Percentiles rank a stretch among this genome's conserved stretches.
Conservation (phyloP, 208 protist species). For the Crithidia bombi region DNA sequence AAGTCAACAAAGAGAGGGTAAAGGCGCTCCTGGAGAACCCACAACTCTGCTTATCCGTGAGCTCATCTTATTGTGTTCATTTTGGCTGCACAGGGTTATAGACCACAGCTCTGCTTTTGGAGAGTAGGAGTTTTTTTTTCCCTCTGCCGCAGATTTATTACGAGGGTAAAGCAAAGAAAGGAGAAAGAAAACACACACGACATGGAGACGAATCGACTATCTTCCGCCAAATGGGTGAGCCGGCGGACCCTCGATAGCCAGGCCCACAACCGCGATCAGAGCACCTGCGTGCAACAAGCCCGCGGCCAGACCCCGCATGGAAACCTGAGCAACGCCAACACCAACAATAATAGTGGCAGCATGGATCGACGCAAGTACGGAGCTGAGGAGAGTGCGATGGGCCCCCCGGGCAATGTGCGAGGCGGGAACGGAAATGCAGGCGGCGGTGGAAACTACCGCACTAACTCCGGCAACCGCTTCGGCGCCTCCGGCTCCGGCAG, state of each 20-base stretch:
- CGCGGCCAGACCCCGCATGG: constrained; percentile 8
- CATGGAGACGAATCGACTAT: constrained; percentile 29
- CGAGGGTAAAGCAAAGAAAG: too few species aligned
- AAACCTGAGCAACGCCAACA: constrained; percentile 23
- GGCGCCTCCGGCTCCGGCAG: constrained; percentile 12
- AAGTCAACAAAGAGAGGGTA: background rate
- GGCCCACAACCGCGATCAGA: constrained; percentile 31
- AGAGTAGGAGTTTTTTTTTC: too few species aligned
- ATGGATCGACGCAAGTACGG: constrained; percentile 28
- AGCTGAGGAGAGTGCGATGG: background rate
- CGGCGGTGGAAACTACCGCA: constrained; percentile 1
- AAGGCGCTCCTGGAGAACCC: too few species aligned
- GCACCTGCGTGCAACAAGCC: constrained; percentile 5
- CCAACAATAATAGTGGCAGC: constrained; percentile 5
- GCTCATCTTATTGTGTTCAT: too few species aligned
- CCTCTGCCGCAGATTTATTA: too few species aligned
- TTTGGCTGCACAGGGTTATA: too few species aligned
- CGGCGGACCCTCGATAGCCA: constrained; percentile 36
- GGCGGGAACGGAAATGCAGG: background rate
- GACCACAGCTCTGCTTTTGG: too few species aligned
- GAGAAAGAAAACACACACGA: too few species aligned
- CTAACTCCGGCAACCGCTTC: constrained; percentile 20
- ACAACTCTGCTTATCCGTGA: too few species aligned
- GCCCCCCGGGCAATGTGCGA: background rate
- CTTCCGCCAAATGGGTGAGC: constrained; percentile 35